Conservation (phyloP, 2,329 filamentous ascomycete genomes). For the Penicillium sp. region DNA sequence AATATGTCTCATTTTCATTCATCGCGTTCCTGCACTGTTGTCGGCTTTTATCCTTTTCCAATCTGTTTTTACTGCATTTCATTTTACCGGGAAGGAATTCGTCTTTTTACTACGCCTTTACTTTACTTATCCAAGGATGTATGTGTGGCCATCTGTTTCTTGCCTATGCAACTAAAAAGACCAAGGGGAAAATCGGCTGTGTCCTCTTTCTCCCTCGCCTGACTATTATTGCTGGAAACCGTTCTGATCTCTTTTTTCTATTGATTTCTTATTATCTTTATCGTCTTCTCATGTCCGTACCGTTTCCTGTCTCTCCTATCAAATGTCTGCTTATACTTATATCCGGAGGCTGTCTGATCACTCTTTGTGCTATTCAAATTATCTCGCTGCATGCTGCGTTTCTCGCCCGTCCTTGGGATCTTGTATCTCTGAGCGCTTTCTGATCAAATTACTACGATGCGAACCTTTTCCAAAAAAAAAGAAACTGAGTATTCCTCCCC, state of each 20-base stretch:
- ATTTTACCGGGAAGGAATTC: conserved; percentile 21
- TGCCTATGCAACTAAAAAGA: conserved; percentile 19
- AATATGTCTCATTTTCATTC: conserved; percentile 6
- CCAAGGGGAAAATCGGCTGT: conserved; percentile 20
- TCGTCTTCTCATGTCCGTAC: conserved; percentile 4
- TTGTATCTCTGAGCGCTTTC: conserved; percentile 12
- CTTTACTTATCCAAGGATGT: conserved; percentile 1
- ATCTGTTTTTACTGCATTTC: conserved; percentile 11
- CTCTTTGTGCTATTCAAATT: conserved; percentile 16
- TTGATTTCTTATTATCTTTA: not conserved
- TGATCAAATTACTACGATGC: conserved; percentile 2
- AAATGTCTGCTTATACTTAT: conserved; percentile 25
- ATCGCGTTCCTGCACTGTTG: conserved; percentile 6
- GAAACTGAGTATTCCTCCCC: not conserved
- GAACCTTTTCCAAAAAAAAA: not conserved
- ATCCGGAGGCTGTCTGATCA: conserved; percentile 44
- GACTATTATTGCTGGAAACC: not conserved
- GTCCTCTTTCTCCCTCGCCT: conserved; percentile 16
- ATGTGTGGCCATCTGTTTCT: conserved; percentile 11
- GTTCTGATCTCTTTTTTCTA: conserved; percentile 2
- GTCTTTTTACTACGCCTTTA: conserved; percentile 15
- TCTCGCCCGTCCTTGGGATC: not conserved
- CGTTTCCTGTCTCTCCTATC: conserved; percentile 14
- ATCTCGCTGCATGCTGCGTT: conserved; percentile 4
- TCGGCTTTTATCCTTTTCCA: not conserved